A percentile compares a stretch with the other conserved stretches of the same genome.
phyloP scores from a whole-genome alignment of 306 rosid species.

The Fragaria vesca region DNA sequence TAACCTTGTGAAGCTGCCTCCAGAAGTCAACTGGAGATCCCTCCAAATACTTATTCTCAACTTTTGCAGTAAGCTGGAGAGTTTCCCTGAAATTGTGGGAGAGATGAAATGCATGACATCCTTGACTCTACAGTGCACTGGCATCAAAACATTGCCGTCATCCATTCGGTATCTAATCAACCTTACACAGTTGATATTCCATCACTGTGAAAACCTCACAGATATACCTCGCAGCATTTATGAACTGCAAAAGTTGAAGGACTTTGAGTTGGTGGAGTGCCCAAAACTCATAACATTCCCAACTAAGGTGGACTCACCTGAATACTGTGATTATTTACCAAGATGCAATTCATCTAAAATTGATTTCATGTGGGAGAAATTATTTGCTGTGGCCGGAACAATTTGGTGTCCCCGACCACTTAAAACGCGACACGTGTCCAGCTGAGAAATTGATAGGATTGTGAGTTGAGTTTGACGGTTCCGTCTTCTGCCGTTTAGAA shows the following conservation, averaged over 20 bases:
- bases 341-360: background rate
- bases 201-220: background rate
- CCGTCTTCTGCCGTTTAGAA: no score
- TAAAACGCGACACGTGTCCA: no score
- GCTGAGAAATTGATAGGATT: no score
- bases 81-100: constrained; percentile 12
- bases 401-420: no score
- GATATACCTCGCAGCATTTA: background rate
- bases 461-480: no score
- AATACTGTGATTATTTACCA: no score
- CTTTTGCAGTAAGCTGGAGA: background rate
- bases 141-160: background rate
- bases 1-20: background rate
- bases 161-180: background rate
- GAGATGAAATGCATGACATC: background rate
- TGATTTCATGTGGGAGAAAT: background rate
- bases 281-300: background rate
- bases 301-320: background rate
- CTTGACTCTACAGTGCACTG: background rate
- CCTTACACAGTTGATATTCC: fast-evolving
- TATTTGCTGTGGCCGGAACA: no score
- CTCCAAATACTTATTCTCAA: background rate
- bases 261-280: fast-evolving
- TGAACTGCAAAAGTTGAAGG: fast-evolving
- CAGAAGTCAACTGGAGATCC: background rate